Evolutionary conservation across 1,139 yeast genomes (phyloP), one percentile per base, ranked within the genome.

Genomic region (Scheffersomyces illinoinensis): DNA sequence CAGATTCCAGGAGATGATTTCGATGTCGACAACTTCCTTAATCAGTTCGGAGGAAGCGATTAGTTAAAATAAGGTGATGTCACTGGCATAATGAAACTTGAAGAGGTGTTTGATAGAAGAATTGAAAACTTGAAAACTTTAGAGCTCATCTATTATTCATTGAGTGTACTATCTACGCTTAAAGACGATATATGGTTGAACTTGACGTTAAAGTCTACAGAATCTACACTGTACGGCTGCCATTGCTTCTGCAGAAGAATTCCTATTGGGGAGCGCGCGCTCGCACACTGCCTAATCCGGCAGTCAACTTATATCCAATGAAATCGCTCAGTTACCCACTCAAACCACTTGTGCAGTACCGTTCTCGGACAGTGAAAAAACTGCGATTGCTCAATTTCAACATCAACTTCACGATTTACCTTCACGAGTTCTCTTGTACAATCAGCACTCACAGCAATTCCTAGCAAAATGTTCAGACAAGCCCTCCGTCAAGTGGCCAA

Each of bases 401-500:
- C 14, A 10, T 48, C 10, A 14, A 48, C 12, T 17, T 20, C 14
- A 20, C 23, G 47, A 26, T 21, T 54, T 46, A 23, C 26, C 26
- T 57, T 47, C 55, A 55, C 49, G 33, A 39, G 48, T 39, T 26
- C 39, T 24, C 21, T 26, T 19, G 57, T 10, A 53, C 19, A 50
- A 19, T 20, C 33, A 50, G 43, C 43, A 33, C 43, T 33, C 14
- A 10, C 43, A 33, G 43, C 43, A 33, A 33, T 33, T 33, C 21
- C 12, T 47, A 53, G 55, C 48, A 77, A 64, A 64, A 88, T 88
- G 92, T 87, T 88, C 79, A 87, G 91, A 86, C 86, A 83, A 78
- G 78, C 88, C 65, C 75, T 85, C 70, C 87, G 87, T 81, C 82
- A 88, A 74, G 84, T 85, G 69, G 84, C 89, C 69, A 86, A 89